Evolutionary conservation across 2,329 filamentous ascomycete species (phyloP), one percentile per base, ranked within the genome.

Genomic region (Elsinoe arachidis): DNA sequence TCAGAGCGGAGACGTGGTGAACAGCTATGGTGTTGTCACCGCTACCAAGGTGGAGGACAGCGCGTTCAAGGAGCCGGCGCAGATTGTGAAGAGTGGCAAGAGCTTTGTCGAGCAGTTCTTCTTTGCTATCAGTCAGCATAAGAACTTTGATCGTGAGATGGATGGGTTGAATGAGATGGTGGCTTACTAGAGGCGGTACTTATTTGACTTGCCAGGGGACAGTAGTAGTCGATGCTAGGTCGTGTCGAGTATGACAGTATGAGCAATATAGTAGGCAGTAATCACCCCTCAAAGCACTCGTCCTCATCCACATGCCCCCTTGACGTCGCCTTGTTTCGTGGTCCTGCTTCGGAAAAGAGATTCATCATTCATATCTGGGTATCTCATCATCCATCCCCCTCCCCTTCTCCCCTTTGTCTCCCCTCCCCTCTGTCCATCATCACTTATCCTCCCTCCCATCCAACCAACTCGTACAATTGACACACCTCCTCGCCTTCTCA

Each of bases 1-100:
- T 1, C 65, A 68, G 14, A 79, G 78, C 0, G 69, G 67, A 1
- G 73, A 78, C 15, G 80, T 83, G 0, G 74, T 81, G 0, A 84
- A 89, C 63, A 86, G 80, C 61, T 93, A 90, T 63, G 88, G 88
- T 52, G 87, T 95, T 1, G 84, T 92, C 0, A 92, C 88, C 0
- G 76, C 86, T 11, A 74, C 72, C 14, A 70, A 76, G 56, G 65
- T 74, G 3, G 70, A 77, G 21, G 77, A 84, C 0, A 77, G 82
- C 17, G 80, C 77, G 59, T 74, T 89, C 62, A 81, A 76, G 62
- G 82, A 88, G 64, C 77, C 77, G 0, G 66, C 87, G 2, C 73
- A 79, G 58, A 83, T 90, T 61, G 78, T 78, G 0, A 88, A 86
- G 73, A 83, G 81, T 11, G 83, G 83, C 0, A 82, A 77, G 64